Evolutionary conservation across 2,329 filamentous ascomycete species (phyloP).

Genomic region (Annulohypoxylon truncatum): DNA sequence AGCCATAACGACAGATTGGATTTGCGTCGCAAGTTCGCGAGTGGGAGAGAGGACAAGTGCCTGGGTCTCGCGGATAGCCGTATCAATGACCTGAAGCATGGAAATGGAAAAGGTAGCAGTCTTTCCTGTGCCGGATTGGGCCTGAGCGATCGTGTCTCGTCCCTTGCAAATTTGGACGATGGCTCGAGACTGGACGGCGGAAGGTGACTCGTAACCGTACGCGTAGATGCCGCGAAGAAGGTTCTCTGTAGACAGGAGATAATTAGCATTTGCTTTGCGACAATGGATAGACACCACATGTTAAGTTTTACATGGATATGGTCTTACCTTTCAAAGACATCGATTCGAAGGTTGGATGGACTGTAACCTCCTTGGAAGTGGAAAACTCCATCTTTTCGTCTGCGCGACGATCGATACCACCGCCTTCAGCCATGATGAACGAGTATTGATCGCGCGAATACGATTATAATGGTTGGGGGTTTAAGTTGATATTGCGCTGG

Average conservation of each 20-base stretch:
- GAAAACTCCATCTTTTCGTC: conserved; percentile 98
- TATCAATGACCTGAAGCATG: conserved; percentile 96
- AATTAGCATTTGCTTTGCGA: conserved; percentile 22
- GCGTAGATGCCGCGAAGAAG: conserved; percentile 97
- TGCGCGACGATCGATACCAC: conserved; percentile 85
- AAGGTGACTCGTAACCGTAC: conserved; percentile 98
- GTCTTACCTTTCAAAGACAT: conserved; percentile 90
- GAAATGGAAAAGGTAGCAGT: conserved; percentile 97
- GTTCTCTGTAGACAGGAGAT: conserved; percentile 70
- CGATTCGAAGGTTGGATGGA: conserved; percentile 91
- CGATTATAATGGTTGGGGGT: neutral
- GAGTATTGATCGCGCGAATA: neutral
- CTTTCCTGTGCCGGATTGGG: conserved; percentile 96
- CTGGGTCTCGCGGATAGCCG: conserved; percentile 90
- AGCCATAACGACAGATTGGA: conserved; percentile 98
- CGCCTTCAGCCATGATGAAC: conserved; percentile 82
- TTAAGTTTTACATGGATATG: neutral
- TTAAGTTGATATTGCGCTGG: neutral
- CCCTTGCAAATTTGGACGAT: conserved; percentile 99
- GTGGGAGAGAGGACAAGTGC: conserved; percentile 96
- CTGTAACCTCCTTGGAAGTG: conserved; percentile 97
- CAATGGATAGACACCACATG: neutral
- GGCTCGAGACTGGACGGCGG: conserved; percentile 95
- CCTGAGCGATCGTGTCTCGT: conserved; percentile 97
- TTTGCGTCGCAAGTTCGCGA: conserved; percentile 96